Base-by-base conservation (phyloP, 139 green algal genomes). In the Chlorella sp. region DNA sequence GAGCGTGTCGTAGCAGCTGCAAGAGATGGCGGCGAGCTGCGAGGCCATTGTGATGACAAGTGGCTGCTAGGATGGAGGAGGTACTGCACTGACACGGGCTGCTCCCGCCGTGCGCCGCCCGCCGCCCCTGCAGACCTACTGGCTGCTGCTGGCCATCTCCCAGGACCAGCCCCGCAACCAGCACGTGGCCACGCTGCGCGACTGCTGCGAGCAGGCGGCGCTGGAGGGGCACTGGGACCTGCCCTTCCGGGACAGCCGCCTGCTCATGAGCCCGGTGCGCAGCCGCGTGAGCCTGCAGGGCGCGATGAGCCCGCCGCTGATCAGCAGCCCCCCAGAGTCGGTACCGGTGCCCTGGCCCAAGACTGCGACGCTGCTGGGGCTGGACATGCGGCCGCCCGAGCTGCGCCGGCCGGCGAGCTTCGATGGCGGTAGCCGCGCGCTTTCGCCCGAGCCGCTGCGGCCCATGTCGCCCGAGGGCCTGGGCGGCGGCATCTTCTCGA, bases 121-220 rank as follows among this genome's bases (percentile, higher is more conserved):
- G 36, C 7, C 6, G 23, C 38, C 1, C 35, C 41, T 63, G 77
- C 86, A 96, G 90, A 79, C 92, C 15, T 93, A 97, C 65, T 98
- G 94, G 94, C 83, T 98, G 46, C 78, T 98, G 73, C 79, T 94
- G 67, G 93, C 94, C 31, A 89, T 98, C 51, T 84, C 82, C 11
- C 94, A 98, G 71, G 94, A 98, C 83, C 83, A 92, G 46, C 88
- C 88, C 0, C 90, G 88, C 48, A 86, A 87, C 71, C 82, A 85
- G 43, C 74, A 90, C 27, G 76, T 86, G 17, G 66, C 56, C 0
- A 71, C 79, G 5, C 63, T 93, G 58, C 77, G 81, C 2, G 89
- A 95, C 25, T 61, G 60, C 0, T 91, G 87, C 68, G 93, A 97
- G 71, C 78, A 77, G 15, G 87, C 91, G n/a, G 93, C 91, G 0